Evolutionary conservation across 495 filamentous ascomycete genomes (phyloP), one percentile per base, ranked within the genome.

Genomic region (Aspergillus sclerotiicarbonarius): DNA sequence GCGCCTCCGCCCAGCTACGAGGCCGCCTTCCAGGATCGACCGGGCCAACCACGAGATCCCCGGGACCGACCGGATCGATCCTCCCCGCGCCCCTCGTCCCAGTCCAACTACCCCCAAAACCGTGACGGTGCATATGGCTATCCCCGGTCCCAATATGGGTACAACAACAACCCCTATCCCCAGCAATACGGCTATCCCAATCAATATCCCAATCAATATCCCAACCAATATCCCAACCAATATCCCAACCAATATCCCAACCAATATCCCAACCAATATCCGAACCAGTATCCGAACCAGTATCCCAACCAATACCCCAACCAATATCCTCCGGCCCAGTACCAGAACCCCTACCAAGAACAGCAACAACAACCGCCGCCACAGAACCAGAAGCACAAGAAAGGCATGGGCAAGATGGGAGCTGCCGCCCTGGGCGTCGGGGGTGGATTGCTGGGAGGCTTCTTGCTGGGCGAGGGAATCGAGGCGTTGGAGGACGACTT

Each of bases 21-120:
- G 25, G 5, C 25, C 25, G 25, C 25, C 5, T 25, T 25, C 25
- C 25, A 25, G 25, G 25, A 25, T 25, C 25, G 25, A 25, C 25
- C 5, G 25, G 25, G 25, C 25, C 25, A 25, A 25, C 2, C 25
- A 25, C 25, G 25, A 25, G 25, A 25, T 25, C 25, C 25, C 51
- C 81, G 82, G 31, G 29, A 51, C 8, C 37, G 37, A 12, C 37
- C 5, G 37, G 5, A 15, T n/a, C 37, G 13, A 2, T 6, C 7
- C 37, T 41, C 37, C 10, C 37, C 37, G 37, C 37, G 37, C 37
- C 37, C 37, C 1, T 12, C 37, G 12, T 6, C 13, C 7, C 37
- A 41, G 37, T 13, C 33, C 33, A 35, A 35, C 33, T 35, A 35
- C 33, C 33, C 25, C 25, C 2, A 2, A 2, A 25, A 35, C 9